A percentile compares a stretch with the other conserved stretches of the same genome.
Evolutionary conservation across 2,329 filamentous ascomycete genomes (phyloP).

Genomic region (Colletotrichum sp.): DNA sequence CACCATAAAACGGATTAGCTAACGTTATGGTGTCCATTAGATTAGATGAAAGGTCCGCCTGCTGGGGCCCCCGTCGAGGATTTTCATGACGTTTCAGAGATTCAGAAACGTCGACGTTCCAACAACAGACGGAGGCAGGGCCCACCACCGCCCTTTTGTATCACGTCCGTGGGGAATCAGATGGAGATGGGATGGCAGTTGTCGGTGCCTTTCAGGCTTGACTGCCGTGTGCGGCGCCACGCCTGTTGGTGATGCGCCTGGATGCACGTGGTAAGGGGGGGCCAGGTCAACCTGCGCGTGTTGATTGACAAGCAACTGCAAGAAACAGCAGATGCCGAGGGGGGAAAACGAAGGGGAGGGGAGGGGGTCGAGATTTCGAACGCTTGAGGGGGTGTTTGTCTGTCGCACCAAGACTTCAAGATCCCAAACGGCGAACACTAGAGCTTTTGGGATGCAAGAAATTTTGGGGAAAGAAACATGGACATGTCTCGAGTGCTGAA

Average conservation of each 20-base stretch:
- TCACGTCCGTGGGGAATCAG: constrained; percentile 18
- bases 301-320: background rate
- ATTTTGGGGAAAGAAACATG: background rate
- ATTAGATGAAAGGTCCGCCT: background rate
- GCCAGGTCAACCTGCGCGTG: background rate
- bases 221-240: background rate
- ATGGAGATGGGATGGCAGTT: constrained; percentile 12
- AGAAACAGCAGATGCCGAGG: background rate
- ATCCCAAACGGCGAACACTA: background rate
- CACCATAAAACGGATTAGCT: constrained; percentile 11
- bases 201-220: background rate
- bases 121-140: background rate
- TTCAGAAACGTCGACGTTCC: constrained; percentile 3
- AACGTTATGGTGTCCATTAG: background rate
- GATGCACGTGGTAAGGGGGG: background rate
- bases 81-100: constrained; percentile 4
- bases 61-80: background rate
- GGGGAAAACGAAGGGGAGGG: background rate
- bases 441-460: background rate
- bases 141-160: background rate
- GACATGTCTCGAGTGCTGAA: background rate
- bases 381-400: background rate
- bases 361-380: background rate
- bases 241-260: background rate
- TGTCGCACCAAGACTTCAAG: background rate